A percentile compares a stretch with the other conserved stretches of the same genome.
These are phyloP conservation scores for Multifurca ochricompacta DNA, from an alignment of 768 basidiomycete species.

Conservation along the genomic window DNA sequence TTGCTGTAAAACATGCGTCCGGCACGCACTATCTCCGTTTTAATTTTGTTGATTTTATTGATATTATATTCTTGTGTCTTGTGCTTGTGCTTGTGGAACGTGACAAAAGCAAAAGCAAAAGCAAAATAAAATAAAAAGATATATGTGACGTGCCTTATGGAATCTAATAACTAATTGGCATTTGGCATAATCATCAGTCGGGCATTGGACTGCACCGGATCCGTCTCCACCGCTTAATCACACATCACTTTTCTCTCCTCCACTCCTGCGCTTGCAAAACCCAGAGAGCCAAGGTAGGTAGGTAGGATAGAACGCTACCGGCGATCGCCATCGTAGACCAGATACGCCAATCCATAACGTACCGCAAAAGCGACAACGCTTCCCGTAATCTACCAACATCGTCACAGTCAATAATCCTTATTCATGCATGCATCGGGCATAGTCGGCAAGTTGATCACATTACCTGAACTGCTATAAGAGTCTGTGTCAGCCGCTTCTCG, in stretches of 20 bases:
- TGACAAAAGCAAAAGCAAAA: neutral
- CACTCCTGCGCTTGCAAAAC: too few species aligned
- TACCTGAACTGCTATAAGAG: constrained; percentile 71
- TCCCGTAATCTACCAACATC: constrained; percentile 46
- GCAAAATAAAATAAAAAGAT: neutral
- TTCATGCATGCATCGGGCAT: neutral
- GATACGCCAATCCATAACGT: constrained; percentile 81
- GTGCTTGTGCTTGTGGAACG: too few species aligned
- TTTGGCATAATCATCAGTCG: too few species aligned
- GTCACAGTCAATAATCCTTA: neutral
- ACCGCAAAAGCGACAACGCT: constrained; percentile 79
- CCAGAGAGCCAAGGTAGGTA: too few species aligned
- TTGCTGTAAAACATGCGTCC: neutral
- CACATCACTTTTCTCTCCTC: too few species aligned
- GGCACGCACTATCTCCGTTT: neutral
- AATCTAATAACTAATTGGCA: neutral
- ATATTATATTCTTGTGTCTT: too few species aligned
- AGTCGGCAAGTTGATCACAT: constrained; percentile 9
- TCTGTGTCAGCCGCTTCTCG: constrained; percentile 70
- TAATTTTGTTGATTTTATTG: too few species aligned
- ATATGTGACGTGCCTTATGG: neutral
- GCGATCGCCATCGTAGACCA: constrained; percentile 90
- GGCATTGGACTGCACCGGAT: neutral
- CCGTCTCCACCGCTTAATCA: neutral
- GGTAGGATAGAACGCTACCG: constrained; percentile 36